phyloP scores from a whole-genome alignment of 2,329 filamentous ascomycete genomes.

The Hawksworthiomyces lignivorus region DNA sequence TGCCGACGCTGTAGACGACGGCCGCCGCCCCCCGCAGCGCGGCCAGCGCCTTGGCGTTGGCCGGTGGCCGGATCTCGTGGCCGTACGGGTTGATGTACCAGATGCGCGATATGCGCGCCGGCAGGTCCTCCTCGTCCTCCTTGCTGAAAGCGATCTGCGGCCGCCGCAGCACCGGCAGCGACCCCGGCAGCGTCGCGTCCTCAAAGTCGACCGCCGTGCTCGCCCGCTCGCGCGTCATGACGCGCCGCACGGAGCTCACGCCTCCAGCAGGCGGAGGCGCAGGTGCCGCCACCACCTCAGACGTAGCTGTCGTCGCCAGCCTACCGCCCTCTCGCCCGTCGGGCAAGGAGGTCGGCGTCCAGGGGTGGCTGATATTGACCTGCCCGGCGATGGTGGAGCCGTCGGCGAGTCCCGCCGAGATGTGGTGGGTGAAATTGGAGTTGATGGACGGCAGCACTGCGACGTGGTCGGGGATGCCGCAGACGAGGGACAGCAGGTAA shows the following conservation, averaged over 20 bases:
- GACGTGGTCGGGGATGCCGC: constrained; percentile 68
- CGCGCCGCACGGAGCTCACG: constrained; percentile 23
- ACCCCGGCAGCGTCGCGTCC: constrained; percentile 75
- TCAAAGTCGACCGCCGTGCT: constrained; percentile 60
- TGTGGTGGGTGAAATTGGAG: constrained; percentile 92
- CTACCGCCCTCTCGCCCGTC: too few relatives aligned
- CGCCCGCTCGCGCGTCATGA: constrained; percentile 18
- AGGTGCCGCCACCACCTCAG: neutral
- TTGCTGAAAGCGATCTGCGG: constrained; percentile 82
- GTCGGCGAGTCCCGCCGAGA: constrained; percentile 71
- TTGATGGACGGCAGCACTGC: constrained; percentile 85
- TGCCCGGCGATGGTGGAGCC: constrained; percentile 79
- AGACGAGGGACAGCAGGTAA: constrained; percentile 80
- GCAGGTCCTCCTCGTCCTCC: constrained; percentile 63
- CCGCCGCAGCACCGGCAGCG: constrained; percentile 68
- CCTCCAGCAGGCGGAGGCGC: neutral
- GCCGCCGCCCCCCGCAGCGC: constrained; percentile 57
- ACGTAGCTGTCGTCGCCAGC: constrained; percentile 3
- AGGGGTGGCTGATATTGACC: constrained; percentile 85
- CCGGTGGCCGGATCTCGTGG: constrained; percentile 82
- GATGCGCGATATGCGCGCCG: constrained; percentile 68
- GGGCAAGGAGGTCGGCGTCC: constrained; percentile 50
- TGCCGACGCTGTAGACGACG: constrained; percentile 89
- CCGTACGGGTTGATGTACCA: constrained; percentile 99
- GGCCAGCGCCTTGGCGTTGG: constrained; percentile 72